These are phyloP conservation scores for Termitomyces sp. DNA, from an alignment of 768 basidiomycete species.

Conservation along the genomic window DNA sequence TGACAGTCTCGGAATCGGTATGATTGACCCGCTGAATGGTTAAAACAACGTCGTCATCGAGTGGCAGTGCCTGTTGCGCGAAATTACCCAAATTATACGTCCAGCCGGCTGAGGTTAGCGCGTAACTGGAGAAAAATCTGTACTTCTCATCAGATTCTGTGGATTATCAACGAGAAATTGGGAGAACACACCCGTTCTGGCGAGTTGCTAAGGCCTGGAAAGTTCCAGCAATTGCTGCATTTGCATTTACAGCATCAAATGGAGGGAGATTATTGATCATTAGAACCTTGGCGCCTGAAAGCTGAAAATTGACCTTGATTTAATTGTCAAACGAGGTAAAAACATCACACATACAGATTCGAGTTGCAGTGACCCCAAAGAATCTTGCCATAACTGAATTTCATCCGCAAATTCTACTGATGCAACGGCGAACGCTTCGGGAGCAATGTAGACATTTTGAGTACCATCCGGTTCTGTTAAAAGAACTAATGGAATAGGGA, in stretches of 20 bases:
- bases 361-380: constrained; percentile 39
- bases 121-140: constrained; percentile 44
- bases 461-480: constrained; percentile 37
- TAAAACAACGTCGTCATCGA: constrained; percentile 41
- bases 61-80: constrained; percentile 47
- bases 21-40: constrained; percentile 38
- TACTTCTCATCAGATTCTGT: neutral
- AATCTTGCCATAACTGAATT: constrained; percentile 49
- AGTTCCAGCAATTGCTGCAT: constrained; percentile 43
- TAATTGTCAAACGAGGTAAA: neutral
- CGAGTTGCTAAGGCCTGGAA: constrained; percentile 49
- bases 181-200: constrained; percentile 35
- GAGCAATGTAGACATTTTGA: constrained; percentile 48
- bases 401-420: constrained; percentile 46
- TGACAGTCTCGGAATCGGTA: constrained; percentile 34
- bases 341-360: constrained; percentile 26
- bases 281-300: constrained; percentile 49
- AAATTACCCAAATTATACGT: constrained; percentile 48
- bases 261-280: constrained; percentile 48
- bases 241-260: constrained; percentile 44
- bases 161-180: neutral
- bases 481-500: constrained; percentile 43
- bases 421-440: constrained; percentile 47
- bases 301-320: constrained; percentile 14
- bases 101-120: constrained; percentile 30